Evolutionary conservation across 2,329 filamentous ascomycete species (phyloP).

Genomic region (Talaromyces verruculosus): DNA sequence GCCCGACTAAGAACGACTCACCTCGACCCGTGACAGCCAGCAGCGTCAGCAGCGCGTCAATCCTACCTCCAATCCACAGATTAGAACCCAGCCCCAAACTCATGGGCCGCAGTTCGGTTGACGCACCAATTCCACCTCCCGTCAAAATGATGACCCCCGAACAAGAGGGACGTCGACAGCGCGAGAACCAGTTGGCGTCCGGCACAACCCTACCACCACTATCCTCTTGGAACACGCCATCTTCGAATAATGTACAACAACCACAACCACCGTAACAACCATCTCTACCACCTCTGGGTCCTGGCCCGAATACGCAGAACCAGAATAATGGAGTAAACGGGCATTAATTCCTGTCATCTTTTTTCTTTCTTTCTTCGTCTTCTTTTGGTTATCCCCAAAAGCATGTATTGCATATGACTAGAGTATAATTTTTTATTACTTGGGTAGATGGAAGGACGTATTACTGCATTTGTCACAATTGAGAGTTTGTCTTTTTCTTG

Average conservation of each 20-base stretch:
- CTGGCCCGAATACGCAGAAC: slow-evolving; percentile 6
- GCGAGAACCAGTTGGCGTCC: slow-evolving; percentile 36
- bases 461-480: slow-evolving; percentile 3
- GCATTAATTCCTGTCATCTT: not conserved
- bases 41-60: slow-evolving; percentile 35
- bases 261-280: not conserved
- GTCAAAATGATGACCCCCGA: slow-evolving; percentile 47
- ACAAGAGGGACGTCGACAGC: slow-evolving; percentile 42
- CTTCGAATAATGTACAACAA: slow-evolving; percentile 15
- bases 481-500: not conserved
- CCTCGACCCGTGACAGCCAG: slow-evolving; percentile 41
- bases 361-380: not conserved
- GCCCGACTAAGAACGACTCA: slow-evolving; percentile 47
- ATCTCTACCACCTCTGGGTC: not conserved
- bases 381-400: slow-evolving; percentile 8
- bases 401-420: slow-evolving; percentile 14
- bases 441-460: slow-evolving; percentile 11
- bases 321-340: slow-evolving; percentile 1
- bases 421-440: slow-evolving; percentile 7
- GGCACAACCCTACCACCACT: slow-evolving; percentile 9
- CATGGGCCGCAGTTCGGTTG: slow-evolving; percentile 45
- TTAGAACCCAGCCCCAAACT: slow-evolving; percentile 46
- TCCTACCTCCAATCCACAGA: slow-evolving; percentile 43
- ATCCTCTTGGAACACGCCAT: slow-evolving; percentile 14
- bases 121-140: slow-evolving; percentile 44